Conservation (phyloP, 2,329 filamentous ascomycete genomes). For the Colletotrichum theobromicola region DNA sequence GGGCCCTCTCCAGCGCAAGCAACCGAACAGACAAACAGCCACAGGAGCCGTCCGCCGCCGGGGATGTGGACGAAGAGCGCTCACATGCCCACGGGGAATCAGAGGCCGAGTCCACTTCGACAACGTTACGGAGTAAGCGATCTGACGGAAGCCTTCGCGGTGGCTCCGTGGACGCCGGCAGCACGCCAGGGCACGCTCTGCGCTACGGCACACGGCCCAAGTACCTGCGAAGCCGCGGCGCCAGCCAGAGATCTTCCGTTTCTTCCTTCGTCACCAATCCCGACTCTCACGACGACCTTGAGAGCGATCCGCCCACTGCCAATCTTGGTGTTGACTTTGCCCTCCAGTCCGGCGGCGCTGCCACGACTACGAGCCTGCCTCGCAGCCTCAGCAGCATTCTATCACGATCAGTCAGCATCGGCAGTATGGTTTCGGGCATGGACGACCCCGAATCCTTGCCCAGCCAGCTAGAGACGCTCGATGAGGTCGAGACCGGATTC, state of each 20-base stretch:
- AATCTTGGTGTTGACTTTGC: constrained; percentile 76
- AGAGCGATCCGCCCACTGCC: constrained; percentile 73
- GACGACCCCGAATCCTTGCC: constrained; percentile 59
- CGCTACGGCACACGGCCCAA: constrained; percentile 55
- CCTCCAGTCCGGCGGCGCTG: constrained; percentile 80
- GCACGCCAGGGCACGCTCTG: constrained; percentile 51
- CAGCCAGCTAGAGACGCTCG: constrained; percentile 54
- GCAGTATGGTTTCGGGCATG: constrained; percentile 83
- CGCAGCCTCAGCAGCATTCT: constrained; percentile 61
- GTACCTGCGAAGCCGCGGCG: constrained; percentile 62
- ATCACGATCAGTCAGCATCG: constrained; percentile 81
- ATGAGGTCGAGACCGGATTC: constrained; percentile 49
- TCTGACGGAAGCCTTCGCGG: constrained; percentile 37
- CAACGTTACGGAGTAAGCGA: constrained; percentile 33
- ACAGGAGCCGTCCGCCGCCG: constrained; percentile 25
- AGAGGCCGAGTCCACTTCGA: constrained; percentile 24
- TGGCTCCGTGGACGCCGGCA: constrained; percentile 47
- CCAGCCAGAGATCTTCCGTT: constrained; percentile 64
- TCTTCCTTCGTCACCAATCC: constrained; percentile 63
- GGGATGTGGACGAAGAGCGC: constrained; percentile 30
- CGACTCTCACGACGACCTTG: constrained; percentile 62
- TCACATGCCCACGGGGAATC: constrained; percentile 35
- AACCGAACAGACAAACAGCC: constrained; percentile 27
- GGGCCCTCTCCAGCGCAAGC: constrained; percentile 53
- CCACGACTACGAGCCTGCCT: constrained; percentile 58